Base-by-base conservation (phyloP, 1,284 basidiomycete species). In the Schizophyllum amplum region DNA sequence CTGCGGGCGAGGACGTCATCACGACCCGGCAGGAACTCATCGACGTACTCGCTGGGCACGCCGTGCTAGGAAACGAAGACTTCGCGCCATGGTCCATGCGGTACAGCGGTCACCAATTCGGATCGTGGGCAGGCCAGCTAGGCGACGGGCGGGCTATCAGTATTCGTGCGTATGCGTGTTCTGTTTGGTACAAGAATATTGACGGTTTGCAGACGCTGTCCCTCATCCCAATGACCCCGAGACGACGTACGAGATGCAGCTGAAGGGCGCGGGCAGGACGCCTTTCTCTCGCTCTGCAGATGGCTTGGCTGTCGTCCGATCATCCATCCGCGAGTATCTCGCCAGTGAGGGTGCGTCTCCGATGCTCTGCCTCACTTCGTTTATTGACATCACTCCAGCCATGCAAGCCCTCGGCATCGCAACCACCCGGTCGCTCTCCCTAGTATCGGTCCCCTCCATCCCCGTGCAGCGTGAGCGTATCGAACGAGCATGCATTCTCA, bases 111-210 rank as follows among this genome's bases (percentile, higher is more conserved):
- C 92, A 94, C 68, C 95, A 98, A 68, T 98, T 98, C 66, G 96
- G 94, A 1, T 72, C 68, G 4, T 98, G 90, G 88, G 96, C 96
- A 1, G 94, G 94, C n/a, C 96, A 98, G 70, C 80, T 99, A 2
- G 96, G 96, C 7, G 96, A 99, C 66, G 96, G 96, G 0, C 82
- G 96, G 15, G 96, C 96, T 0, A 90, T 94, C 25, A 91, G 91
- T 7, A 80, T 99, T 54, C 69, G 90, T 90, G 63, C 67, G 79
- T 77, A 65, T 68, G 4, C 53, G 25, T 33, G 22, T 33, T 52
- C 52, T 27, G 11, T 23, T 55, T 48, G 13, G 50, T 52, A 6
- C 26, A 13, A 15, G 24, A 11, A 51, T 51, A 5, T n/a, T 51
- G 26, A 53, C 57, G 24, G 56, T 21, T 13, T 59, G 62, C 42